Evolutionary conservation across 371 early-diverging fungal genomes (phyloP).

Genomic region (Mycotypha africana): DNA sequence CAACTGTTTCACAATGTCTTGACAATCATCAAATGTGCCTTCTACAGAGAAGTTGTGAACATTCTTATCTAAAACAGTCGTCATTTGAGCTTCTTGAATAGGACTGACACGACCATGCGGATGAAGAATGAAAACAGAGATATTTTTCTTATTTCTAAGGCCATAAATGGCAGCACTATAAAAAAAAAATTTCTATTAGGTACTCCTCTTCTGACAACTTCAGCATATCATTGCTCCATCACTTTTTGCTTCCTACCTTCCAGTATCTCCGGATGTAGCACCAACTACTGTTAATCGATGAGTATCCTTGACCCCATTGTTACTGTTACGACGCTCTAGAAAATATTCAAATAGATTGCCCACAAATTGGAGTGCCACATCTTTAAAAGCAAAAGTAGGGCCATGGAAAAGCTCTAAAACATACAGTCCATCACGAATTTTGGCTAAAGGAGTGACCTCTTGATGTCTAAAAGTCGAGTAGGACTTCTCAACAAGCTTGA

Average conservation of each 20-base stretch:
- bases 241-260: slow-evolving; percentile 49
- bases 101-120: slow-evolving; percentile 88
- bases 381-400: slow-evolving; percentile 97
- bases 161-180: slow-evolving; percentile 96
- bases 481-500: slow-evolving; percentile 58
- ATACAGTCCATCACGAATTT: slow-evolving; percentile 62
- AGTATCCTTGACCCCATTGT: slow-evolving; percentile 36
- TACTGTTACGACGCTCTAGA: slow-evolving; percentile 71
- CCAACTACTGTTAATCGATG: slow-evolving; percentile 89
- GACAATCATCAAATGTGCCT: slow-evolving; percentile 98
- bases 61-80: slow-evolving; percentile 87
- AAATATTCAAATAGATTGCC: slow-evolving; percentile 98
- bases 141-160: slow-evolving; percentile 86
- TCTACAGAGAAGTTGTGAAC: slow-evolving; percentile 89
- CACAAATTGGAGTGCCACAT: slow-evolving; percentile 94
- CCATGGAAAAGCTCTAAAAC: slow-evolving; percentile 96
- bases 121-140: slow-evolving; percentile 90
- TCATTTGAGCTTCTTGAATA: slow-evolving; percentile 98
- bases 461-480: slow-evolving; percentile 77
- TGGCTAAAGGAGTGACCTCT: slow-evolving; percentile 78
- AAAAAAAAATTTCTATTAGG: slow-evolving; percentile 2
- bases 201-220: not conserved
- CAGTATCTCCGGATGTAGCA: slow-evolving; percentile 97
- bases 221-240: not conserved
- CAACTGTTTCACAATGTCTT: slow-evolving; percentile 88